Base-by-base conservation (phyloP, 1,139 yeast genomes). In the Spathaspora sp. region DNA sequence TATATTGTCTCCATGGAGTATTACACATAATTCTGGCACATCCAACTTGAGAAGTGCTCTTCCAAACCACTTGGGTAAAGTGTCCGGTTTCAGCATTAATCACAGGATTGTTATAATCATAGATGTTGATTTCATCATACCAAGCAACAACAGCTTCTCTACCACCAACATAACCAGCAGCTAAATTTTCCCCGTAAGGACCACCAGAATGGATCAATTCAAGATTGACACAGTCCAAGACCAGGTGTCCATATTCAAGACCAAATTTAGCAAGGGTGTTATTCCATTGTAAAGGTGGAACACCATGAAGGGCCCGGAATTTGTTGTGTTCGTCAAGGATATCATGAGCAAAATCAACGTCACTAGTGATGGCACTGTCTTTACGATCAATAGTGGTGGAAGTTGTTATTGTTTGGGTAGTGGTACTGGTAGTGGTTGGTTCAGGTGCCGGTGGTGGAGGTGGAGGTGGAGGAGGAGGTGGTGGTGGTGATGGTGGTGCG, bases 11-110 rank as follows among this genome's bases (percentile, higher is more conserved):
- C 79, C 78, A 75, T 48, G 62, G 55, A 54, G 70, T 68, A 54
- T 72, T 53, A 69, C 88, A 83, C 44, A 60, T 60, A 39, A 80
- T 76, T 53, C 68, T 68, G 45, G 84, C 87, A 70, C 97, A 89
- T 33, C 96, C 96, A 15, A 89, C 64, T 61, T 80, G 68, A 41
- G 83, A 74, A 47, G 90, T 72, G 29, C 70, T 65, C 64, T 81
- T 82, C 96, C 97, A 89, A 44, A 89, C 84, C 52, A 89, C 78
- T 69, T 89, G 96, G 39, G 96, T 88, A 76, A 89, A 89, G 67
- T 89, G 97, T 52, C 88, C 86, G 43, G 64, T 70, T 13, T 67
- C 64, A 46, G 67, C 71, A 46, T 60, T 50, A 44, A 57, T 59
- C 23, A 70, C 68, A 2, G 64, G 47, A 10, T 61, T 51, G 67